Evolutionary conservation across 1,284 basidiomycete genomes (phyloP).

Genomic region (Ustilago curta): DNA sequence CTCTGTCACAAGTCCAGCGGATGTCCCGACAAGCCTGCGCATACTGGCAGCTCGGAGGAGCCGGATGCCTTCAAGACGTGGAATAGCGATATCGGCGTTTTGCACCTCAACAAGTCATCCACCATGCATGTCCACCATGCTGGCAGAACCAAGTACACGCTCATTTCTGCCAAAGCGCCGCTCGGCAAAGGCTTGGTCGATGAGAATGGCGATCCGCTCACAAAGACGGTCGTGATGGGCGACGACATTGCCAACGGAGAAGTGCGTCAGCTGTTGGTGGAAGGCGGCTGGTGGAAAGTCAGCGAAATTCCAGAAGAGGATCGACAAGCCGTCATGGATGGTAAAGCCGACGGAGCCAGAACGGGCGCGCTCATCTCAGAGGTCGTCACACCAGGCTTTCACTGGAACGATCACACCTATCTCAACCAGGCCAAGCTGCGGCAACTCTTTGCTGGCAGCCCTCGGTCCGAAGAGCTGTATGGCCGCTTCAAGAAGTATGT

Average conservation of each 20-base stretch:
- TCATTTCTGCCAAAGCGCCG: conserved; percentile 50
- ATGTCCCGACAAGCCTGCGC: conserved; percentile 14
- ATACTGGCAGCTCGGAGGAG: conserved; percentile 12
- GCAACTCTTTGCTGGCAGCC: conserved; percentile 34
- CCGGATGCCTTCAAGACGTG: conserved; percentile 40
- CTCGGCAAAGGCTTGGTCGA: conserved; percentile 39
- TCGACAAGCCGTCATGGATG: conserved; percentile 11
- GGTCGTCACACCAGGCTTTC: conserved; percentile 53
- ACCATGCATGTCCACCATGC: conserved; percentile 57
- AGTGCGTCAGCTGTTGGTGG: conserved; percentile 52
- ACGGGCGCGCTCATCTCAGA: conserved; percentile 53
- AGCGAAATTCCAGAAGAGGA: conserved; percentile 49
- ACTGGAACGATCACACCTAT: conserved; percentile 55
- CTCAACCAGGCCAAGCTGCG: conserved; percentile 37
- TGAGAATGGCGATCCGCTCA: conserved; percentile 33
- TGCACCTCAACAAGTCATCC: conserved; percentile 49
- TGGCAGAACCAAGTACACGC: conserved; percentile 51
- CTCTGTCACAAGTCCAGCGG: conserved; percentile 40
- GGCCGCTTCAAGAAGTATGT: conserved; percentile 40
- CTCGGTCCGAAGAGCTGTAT: conserved; percentile 23
- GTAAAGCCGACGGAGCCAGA: conserved; percentile 16
- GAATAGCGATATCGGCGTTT: conserved; percentile 45
- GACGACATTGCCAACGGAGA: conserved; percentile 43
- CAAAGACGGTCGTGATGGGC: conserved; percentile 48
- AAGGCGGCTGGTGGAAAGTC: conserved; percentile 57